These are phyloP conservation scores for Tetracladium setigerum DNA, from an alignment of 495 filamentous ascomycete species.

Conservation along the genomic window DNA sequence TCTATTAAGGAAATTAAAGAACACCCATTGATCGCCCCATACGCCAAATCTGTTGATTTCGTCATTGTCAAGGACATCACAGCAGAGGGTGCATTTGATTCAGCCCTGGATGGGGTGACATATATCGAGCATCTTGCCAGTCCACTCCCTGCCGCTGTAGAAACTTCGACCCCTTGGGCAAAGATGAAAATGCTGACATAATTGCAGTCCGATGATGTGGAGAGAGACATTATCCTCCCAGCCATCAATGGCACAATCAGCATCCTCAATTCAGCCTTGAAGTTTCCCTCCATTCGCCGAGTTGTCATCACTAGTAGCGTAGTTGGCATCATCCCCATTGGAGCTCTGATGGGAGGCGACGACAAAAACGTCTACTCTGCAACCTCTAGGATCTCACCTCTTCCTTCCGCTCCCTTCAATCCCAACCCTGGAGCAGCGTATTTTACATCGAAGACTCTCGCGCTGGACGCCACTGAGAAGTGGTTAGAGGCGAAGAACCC, in stretches of 20 bases:
- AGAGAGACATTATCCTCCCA: constrained; percentile 23
- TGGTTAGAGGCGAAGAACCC: constrained; percentile 26
- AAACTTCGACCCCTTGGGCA: background rate
- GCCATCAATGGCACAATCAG: constrained; percentile 19
- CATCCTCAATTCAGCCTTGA: constrained; percentile 25
- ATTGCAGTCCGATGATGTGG: constrained; percentile 9
- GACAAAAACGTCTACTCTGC: constrained; percentile 9
- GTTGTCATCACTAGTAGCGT: constrained; percentile 30
- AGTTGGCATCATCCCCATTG: constrained; percentile 11
- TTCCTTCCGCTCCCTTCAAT: constrained; percentile 5
- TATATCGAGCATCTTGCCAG: too few species aligned
- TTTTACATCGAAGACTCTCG: constrained; percentile 22
- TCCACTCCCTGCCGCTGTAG: too few species aligned
- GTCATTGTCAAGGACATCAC: constrained; percentile 14
- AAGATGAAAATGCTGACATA: background rate
- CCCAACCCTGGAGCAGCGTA: constrained; percentile 26
- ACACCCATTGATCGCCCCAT: background rate
- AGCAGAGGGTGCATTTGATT: constrained; percentile 13
- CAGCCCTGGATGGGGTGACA: too few species aligned
- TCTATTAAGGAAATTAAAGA: constrained; percentile 10
- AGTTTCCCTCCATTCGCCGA: constrained; percentile 19
- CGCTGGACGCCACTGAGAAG: constrained; percentile 27
- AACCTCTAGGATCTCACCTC: constrained; percentile 7
- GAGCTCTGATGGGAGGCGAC: constrained; percentile 4
- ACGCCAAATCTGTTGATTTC: constrained; percentile 9